Evolutionary conservation across 169 alveolate species (phyloP).

Genomic region (Plasmodium vivax): DNA sequence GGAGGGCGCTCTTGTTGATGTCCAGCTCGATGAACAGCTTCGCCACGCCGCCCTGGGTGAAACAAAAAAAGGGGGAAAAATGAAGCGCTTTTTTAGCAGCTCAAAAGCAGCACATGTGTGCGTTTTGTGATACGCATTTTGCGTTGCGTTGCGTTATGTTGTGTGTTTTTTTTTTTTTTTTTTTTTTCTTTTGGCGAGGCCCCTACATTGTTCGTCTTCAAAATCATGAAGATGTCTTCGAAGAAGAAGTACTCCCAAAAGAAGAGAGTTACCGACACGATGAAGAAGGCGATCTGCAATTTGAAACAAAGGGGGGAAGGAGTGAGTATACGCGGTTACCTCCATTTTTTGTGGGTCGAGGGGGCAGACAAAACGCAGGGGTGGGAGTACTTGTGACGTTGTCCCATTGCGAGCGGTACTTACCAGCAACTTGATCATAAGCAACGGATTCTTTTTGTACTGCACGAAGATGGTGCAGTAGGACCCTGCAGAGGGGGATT

Average conservation of each 20-base stretch:
- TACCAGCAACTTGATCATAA: conserved; percentile 59
- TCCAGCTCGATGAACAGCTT: conserved; percentile 35
- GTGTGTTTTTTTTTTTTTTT: background rate
- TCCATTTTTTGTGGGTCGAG: background rate
- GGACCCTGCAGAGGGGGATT: conserved; percentile 8
- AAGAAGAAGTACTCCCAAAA: conserved; percentile 37
- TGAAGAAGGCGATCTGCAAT: conserved; percentile 37
- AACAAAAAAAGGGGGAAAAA: background rate
- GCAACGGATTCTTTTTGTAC: conserved; percentile 47
- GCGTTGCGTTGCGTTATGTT: background rate
- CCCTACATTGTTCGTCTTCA: conserved; percentile 35
- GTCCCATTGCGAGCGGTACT: background rate
- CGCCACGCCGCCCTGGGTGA: background rate
- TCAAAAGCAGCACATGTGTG: background rate
- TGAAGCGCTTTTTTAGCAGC: background rate
- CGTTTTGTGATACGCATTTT: background rate
- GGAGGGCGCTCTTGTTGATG: conserved; percentile 2
- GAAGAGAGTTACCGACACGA: conserved; percentile 8
- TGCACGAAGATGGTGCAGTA: conserved; percentile 57
- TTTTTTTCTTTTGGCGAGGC: background rate
- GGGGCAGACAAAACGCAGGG: background rate
- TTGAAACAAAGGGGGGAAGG: background rate
- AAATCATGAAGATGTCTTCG: conserved; percentile 46
- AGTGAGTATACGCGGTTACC: background rate
- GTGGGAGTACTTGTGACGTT: background rate